These are phyloP conservation scores for Alternaria triticimaculans DNA, from an alignment of 2,329 filamentous ascomycete genomes.

Conservation along the genomic window DNA sequence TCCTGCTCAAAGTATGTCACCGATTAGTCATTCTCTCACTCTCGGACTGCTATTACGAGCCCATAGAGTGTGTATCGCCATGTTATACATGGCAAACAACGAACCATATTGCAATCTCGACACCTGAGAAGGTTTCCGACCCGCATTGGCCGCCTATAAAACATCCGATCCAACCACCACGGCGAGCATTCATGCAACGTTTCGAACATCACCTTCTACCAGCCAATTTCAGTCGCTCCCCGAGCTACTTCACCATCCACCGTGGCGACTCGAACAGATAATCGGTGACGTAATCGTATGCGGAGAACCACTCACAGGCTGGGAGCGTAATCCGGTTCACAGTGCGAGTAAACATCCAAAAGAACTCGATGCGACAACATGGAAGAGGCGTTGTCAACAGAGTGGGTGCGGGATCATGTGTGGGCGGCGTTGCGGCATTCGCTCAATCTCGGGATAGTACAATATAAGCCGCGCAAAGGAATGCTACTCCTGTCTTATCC, in stretches of 20 bases:
- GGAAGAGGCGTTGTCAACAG: background rate
- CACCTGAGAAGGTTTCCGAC: background rate
- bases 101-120: background rate
- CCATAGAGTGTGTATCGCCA: background rate
- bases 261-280: background rate
- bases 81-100: background rate
- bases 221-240: background rate
- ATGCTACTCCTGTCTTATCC: background rate
- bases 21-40: background rate
- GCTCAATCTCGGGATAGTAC: background rate
- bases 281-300: background rate
- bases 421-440: background rate
- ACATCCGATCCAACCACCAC: background rate
- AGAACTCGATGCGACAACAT: background rate
- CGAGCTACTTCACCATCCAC: background rate
- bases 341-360: background rate
- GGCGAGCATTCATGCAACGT: background rate
- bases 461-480: background rate
- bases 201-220: background rate
- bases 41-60: background rate
- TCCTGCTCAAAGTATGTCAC: background rate
- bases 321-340: background rate
- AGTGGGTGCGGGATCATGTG: background rate
- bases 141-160: background rate
- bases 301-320: background rate